A percentile compares a stretch with the other conserved stretches of the same genome.
Conservation (phyloP, 2,329 filamentous ascomycete species). For the Penicillium sp. region DNA sequence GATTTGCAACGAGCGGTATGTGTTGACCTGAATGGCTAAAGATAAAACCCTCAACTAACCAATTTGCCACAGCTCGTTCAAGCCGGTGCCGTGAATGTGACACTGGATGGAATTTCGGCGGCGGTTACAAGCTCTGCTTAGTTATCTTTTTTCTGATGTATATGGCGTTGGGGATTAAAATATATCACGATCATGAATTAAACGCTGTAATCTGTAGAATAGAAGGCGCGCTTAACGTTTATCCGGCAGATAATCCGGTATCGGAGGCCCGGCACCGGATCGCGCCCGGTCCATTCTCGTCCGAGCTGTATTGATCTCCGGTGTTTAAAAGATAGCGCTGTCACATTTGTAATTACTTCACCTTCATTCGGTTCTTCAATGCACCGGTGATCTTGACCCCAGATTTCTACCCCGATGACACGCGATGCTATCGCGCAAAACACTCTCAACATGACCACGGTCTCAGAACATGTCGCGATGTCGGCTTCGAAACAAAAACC, state of each 20-base stretch:
- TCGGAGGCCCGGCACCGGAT: slow-evolving; percentile 23
- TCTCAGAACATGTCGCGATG: slow-evolving; percentile 19
- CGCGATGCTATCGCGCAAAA: slow-evolving; percentile 30
- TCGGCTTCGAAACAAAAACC: not conserved
- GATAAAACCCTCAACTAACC: not conserved
- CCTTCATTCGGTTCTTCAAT: slow-evolving; percentile 14
- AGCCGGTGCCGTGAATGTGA: slow-evolving; percentile 87
- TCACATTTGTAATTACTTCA: slow-evolving; percentile 16
- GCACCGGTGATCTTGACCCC: not conserved
- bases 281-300: slow-evolving; percentile 29
- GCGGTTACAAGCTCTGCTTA: slow-evolving; percentile 2
- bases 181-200: slow-evolving; percentile 1
- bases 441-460: slow-evolving; percentile 22
- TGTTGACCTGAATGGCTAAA: slow-evolving; percentile 28
- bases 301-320: slow-evolving; percentile 12
- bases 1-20: slow-evolving; percentile 87
- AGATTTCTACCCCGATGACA: slow-evolving; percentile 22
- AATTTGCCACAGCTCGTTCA: slow-evolving; percentile 69
- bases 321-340: slow-evolving; percentile 3
- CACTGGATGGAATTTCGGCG: slow-evolving; percentile 75
- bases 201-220: not conserved
- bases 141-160: slow-evolving; percentile 3
- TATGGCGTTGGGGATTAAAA: slow-evolving; percentile 18
- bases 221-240: slow-evolving; percentile 1
- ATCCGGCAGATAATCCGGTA: slow-evolving; percentile 25